Percentiles rank a stretch among this genome's conserved stretches.
phyloP scores from a whole-genome alignment of 345 rosid species.

The Sisymbrium irio region DNA sequence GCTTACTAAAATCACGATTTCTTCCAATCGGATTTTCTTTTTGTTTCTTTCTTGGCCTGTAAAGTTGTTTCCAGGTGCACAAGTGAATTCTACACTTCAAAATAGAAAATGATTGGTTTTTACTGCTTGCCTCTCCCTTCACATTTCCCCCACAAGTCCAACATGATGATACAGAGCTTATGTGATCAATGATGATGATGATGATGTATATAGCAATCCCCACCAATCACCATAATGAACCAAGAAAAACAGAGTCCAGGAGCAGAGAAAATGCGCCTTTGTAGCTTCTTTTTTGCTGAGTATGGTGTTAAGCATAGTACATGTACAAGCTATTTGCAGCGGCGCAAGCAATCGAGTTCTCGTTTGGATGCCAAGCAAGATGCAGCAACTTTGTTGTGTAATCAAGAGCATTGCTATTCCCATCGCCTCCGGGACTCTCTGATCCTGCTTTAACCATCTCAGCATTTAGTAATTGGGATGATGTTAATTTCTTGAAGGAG shows the following conservation, averaged over 20 bases:
- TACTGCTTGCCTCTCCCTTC: slow-evolving; percentile 10
- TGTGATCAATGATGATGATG: background rate
- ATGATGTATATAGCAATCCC: background rate
- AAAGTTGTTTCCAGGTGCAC: slow-evolving; percentile 21
- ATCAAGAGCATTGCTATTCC: slow-evolving; percentile 79
- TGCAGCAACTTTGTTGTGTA: slow-evolving; percentile 86
- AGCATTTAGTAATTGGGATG: background rate
- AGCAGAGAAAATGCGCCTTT: slow-evolving; percentile 7
- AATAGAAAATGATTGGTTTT: background rate
- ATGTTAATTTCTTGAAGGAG: background rate
- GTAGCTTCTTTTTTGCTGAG: slow-evolving; percentile 2
- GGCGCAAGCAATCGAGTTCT: slow-evolving; percentile 94
- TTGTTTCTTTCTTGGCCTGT: slow-evolving; percentile 15
- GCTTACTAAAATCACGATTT: slow-evolving; percentile 37
- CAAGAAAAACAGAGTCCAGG: slow-evolving; percentile 10
- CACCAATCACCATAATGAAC: slow-evolving; percentile 4
- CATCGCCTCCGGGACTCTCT: slow-evolving; percentile 65
- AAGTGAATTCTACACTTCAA: slow-evolving; percentile 22
- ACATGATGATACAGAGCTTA: slow-evolving; percentile 23
- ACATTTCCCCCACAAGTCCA: background rate
- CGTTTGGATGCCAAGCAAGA: slow-evolving; percentile 95
- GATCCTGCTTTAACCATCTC: slow-evolving; percentile 58
- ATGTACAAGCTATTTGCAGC: slow-evolving; percentile 99
- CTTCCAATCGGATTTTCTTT: slow-evolving; percentile 32
- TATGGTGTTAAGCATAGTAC: slow-evolving; percentile 65